phyloP scores from a whole-genome alignment of 306 rosid species.

The Quercus suber region DNA sequence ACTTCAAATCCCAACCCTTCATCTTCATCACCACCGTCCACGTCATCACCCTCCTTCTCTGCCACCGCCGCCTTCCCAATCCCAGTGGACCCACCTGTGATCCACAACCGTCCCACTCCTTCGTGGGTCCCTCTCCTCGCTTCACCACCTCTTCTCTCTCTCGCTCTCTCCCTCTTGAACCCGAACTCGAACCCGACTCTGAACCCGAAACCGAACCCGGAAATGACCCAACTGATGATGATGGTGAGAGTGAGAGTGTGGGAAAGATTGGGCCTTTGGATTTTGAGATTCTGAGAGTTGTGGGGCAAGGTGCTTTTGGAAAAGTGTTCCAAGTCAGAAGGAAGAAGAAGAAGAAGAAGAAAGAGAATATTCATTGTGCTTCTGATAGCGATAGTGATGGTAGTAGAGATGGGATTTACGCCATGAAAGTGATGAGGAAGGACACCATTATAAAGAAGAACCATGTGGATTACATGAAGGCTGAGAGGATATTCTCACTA shows the following conservation, averaged over 20 bases:
- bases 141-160: slow-evolving; percentile 20
- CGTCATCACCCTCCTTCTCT: slow-evolving; percentile 9
- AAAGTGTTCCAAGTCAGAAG: slow-evolving; percentile 79
- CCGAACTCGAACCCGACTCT: slow-evolving; percentile 33
- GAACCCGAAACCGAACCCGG: slow-evolving; percentile 37
- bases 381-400: background rate
- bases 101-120: slow-evolving; percentile 87
- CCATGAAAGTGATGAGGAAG: slow-evolving; percentile 96
- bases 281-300: slow-evolving; percentile 76
- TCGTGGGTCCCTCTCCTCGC: slow-evolving; percentile 94
- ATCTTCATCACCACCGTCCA: slow-evolving; percentile 18
- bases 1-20: slow-evolving; percentile 14
- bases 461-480: slow-evolving; percentile 92
- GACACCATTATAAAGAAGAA: slow-evolving; percentile 84
- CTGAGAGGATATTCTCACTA: slow-evolving; percentile 96
- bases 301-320: slow-evolving; percentile 88
- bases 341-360: slow-evolving; percentile 20
- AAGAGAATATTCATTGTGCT: background rate
- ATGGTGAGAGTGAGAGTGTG: slow-evolving; percentile 4
- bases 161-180: slow-evolving; percentile 30
- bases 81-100: slow-evolving; percentile 47
- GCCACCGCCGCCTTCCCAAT: background rate
- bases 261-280: slow-evolving; percentile 65
- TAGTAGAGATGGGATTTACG: slow-evolving; percentile 58
- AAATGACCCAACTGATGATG: background rate